Conservation (phyloP, 345 rosid genomes). For the Diplotaxis tenuifolia region DNA sequence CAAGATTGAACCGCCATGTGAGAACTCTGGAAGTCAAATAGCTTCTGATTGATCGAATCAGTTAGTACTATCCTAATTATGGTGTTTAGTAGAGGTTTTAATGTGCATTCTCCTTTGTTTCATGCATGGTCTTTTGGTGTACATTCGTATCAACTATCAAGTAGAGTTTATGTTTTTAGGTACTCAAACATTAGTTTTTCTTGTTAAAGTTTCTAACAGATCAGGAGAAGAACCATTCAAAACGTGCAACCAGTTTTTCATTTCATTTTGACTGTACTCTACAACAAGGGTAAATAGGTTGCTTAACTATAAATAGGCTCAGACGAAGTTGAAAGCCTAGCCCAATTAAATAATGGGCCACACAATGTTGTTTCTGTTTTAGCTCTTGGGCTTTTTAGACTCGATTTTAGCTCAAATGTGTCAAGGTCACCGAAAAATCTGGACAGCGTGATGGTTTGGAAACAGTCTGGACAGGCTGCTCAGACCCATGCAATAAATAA, state of each 20-base stretch:
- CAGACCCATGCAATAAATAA: conserved; percentile 6
- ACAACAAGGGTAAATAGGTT: neutral
- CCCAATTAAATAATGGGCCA: neutral
- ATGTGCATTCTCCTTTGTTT: conserved; percentile 5
- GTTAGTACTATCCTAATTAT: neutral
- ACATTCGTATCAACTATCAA: neutral
- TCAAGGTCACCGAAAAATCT: conserved; percentile 21
- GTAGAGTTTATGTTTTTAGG: conserved; percentile 24
- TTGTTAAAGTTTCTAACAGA: neutral
- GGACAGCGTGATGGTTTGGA: conserved; percentile 1
- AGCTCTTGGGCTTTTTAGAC: neutral
- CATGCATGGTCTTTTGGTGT: neutral
- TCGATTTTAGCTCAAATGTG: neutral
- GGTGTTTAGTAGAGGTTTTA: conserved; percentile 6
- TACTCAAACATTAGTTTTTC: neutral
- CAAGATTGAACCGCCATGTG: conserved; percentile 23
- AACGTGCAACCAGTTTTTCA: neutral
- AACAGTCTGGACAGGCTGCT: conserved; percentile 12
- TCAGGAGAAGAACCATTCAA: neutral
- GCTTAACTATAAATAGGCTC: neutral
- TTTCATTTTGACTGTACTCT: neutral
- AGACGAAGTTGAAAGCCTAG: neutral
- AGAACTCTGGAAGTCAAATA: conserved; percentile 40
- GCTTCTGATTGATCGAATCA: conserved; percentile 27
- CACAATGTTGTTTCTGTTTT: neutral